Base-by-base conservation (phyloP, 306 rosid genomes). In the Sicyos baderoa region DNA sequence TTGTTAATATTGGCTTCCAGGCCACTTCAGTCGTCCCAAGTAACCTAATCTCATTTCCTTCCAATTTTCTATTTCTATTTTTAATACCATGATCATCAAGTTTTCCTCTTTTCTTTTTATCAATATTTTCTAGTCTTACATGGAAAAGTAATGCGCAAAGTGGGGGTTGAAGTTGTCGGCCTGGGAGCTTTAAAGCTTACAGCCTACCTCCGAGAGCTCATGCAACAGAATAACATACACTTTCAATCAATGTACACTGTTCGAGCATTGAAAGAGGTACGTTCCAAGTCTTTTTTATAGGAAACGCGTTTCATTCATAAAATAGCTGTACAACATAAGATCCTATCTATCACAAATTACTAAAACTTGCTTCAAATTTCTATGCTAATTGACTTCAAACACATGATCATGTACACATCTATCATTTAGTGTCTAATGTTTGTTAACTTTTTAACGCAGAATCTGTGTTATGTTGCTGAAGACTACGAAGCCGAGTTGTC, bases 11-110 rank as follows among this genome's bases (percentile, higher is more conserved):
- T 75, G 98, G 96, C 48, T 92, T 92, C 81, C 95, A 92, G 77
- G 93, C 77, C 73, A 89, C 96, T 47, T 87, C 96, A 62, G 11
- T 89, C 68, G 98, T 92, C 74, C 98, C 98, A 75, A 89, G 98
- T 92, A 92, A 83, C 95, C 79, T 42, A 25, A 53, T 44, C 21
- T 65, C 14, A 13, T 22, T 51, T 45, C 27, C 32, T 42, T 10
- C 18, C n/a, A n/a, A n/a, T n/a, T n/a, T n/a, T n/a, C n/a, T 27
- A 27, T 27, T 27, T 27, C 32, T 27, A 27, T 27, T 27, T 27
- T 27, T 27, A 27, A 27, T 27, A 27, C 32, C 32, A 27, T 27
- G n/a, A n/a, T n/a, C n/a, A n/a, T n/a, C n/a, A n/a, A n/a, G n/a
- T n/a, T n/a, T n/a, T n/a, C n/a, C n/a, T n/a, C n/a, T n/a, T n/a